Conservation (phyloP, 768 basidiomycete genomes). For the Tephrocybe sp. region DNA sequence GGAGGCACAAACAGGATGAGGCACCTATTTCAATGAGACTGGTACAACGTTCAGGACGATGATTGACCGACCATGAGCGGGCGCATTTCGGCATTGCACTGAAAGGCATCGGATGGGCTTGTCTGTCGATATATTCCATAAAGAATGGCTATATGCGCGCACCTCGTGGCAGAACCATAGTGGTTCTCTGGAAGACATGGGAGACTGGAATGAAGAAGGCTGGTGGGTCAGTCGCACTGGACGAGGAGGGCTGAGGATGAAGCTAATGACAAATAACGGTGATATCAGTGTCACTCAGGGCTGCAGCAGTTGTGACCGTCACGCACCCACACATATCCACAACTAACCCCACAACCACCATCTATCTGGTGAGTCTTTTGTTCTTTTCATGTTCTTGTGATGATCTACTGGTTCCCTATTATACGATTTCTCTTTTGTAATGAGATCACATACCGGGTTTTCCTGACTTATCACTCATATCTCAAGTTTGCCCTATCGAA, state of each 20-base stretch:
- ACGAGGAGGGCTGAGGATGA: slow-evolving; percentile 10
- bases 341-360: slow-evolving; percentile 2
- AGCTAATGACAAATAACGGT: slow-evolving; percentile 16
- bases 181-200: slow-evolving; percentile 71
- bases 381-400: slow-evolving; percentile 25
- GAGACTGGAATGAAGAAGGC: slow-evolving; percentile 11
- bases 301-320: slow-evolving; percentile 10
- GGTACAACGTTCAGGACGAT: neutral
- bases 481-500: neutral
- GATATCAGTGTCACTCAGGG: slow-evolving; percentile 3
- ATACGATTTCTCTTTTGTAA: slow-evolving; percentile 38
- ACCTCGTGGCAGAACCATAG: slow-evolving; percentile 83
- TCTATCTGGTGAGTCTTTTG: slow-evolving; percentile 22
- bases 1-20: slow-evolving; percentile 81
- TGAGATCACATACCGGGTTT: slow-evolving; percentile 48
- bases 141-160: slow-evolving; percentile 20
- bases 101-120: neutral
- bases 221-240: neutral
- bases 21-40: slow-evolving; percentile 47
- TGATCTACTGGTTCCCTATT: slow-evolving; percentile 65
- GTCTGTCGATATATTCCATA: neutral
- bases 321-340: slow-evolving; percentile 14
- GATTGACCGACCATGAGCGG: slow-evolving; percentile 69
- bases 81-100: slow-evolving; percentile 90
- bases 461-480: slow-evolving; percentile 31